Conservation (phyloP, 352 stramenopile species). For the Phytophthora europaea region DNA sequence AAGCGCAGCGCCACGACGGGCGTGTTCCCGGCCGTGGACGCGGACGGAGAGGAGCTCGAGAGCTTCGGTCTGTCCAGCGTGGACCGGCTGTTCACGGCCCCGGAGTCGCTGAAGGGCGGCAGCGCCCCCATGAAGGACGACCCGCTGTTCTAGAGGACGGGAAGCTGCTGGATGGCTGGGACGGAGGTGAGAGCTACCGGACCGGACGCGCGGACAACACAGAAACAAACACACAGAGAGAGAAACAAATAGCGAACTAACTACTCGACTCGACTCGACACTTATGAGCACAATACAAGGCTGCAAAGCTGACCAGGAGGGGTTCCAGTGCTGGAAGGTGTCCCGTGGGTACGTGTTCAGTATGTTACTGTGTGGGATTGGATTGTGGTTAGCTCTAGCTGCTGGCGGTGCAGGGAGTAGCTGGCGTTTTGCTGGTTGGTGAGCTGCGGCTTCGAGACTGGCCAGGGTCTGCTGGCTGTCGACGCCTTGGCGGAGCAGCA, state of each 20-base stretch:
- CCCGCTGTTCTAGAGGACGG: constrained; percentile 67
- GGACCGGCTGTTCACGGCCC: constrained; percentile 73
- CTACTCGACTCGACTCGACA: neutral
- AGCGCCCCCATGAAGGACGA: constrained; percentile 86
- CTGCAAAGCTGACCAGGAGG: neutral
- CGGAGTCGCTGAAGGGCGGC: constrained; percentile 79
- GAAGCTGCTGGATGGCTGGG: neutral
- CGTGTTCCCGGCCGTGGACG: constrained; percentile 78
- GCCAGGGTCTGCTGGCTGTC: constrained; percentile 41
- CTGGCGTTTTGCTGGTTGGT: constrained; percentile 15
- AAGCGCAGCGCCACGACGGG: constrained; percentile 52
- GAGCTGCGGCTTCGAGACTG: constrained; percentile 26
- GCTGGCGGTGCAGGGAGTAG: neutral
- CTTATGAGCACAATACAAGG: constrained; percentile 24
- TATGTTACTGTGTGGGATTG: neutral
- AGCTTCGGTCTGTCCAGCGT: constrained; percentile 60
- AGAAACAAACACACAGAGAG: neutral
- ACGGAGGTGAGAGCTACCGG: neutral
- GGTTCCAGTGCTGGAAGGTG: neutral
- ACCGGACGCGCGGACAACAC: neutral
- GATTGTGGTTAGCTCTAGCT: neutral
- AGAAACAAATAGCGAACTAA: neutral
- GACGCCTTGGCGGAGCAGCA: constrained; percentile 46
- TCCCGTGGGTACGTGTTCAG: constrained; percentile 11
- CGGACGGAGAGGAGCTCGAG: constrained; percentile 69